Percentiles rank a stretch among this genome's conserved stretches.
Conservation (phyloP, 1,139 yeast genomes). For the Nakaseomyces kungkrabaensis region DNA sequence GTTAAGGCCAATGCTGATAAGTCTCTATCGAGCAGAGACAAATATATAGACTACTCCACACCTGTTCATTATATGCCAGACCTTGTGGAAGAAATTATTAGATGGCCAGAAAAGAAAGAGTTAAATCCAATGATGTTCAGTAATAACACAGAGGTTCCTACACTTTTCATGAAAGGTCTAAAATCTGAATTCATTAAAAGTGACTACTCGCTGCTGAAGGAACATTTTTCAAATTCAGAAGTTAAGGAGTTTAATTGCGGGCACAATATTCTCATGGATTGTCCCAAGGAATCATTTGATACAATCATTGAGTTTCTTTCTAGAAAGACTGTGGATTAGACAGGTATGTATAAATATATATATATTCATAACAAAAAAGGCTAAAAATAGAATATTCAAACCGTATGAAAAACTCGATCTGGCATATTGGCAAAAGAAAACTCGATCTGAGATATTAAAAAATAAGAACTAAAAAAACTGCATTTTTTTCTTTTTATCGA, state of each 20-base stretch:
- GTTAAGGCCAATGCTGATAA: conserved; percentile 12
- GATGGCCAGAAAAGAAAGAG: conserved; percentile 18
- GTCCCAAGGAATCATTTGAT: conserved; percentile 14
- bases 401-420: not conserved
- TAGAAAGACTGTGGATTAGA: not conserved
- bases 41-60: conserved; percentile 16
- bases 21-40: conserved; percentile 7
- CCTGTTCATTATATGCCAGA: conserved; percentile 23
- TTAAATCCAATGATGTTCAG: conserved; percentile 6
- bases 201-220: conserved; percentile 12
- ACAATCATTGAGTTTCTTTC: conserved; percentile 15
- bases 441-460: not conserved
- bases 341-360: not conserved
- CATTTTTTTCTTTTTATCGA: not conserved
- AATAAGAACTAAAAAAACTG: not conserved
- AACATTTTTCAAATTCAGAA: conserved; percentile 14
- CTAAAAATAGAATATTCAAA: not conserved
- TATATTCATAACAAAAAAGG: too few species aligned
- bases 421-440: not conserved
- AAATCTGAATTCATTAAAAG: conserved; percentile 16
- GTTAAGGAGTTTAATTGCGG: conserved; percentile 20
- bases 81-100: conserved; percentile 15
- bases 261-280: conserved; percentile 22
- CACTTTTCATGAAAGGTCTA: conserved; percentile 21
- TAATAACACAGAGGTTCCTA: conserved; percentile 10